Evolutionary conservation across 306 rosid species (phyloP).

Genomic region (Pachyrhizus erosus): DNA sequence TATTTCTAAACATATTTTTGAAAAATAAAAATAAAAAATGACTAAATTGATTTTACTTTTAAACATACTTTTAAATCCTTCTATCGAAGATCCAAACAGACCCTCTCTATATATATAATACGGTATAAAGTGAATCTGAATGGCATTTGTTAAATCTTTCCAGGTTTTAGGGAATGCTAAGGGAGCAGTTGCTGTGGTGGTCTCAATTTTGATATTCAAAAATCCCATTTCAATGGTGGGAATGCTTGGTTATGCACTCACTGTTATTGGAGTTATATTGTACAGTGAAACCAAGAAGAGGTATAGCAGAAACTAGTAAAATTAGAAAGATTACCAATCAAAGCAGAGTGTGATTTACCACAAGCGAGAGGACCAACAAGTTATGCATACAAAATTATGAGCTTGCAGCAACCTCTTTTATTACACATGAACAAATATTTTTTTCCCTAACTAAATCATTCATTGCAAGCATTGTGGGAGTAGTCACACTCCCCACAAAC

Average conservation of each 20-base stretch:
- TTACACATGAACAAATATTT: not conserved
- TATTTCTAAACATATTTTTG: no score
- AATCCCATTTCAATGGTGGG: constrained; percentile 56
- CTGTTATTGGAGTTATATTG: constrained; percentile 53
- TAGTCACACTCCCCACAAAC: not conserved
- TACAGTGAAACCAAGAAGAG: constrained; percentile 60
- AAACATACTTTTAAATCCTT: no score
- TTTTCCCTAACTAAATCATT: not conserved
- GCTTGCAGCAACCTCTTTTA: constrained; percentile 1
- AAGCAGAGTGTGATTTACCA: not conserved
- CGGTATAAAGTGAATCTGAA: constrained; percentile 17
- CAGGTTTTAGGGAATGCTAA: constrained; percentile 65
- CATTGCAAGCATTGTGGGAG: not conserved
- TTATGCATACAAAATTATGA: constrained; percentile 12
- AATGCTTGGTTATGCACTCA: constrained; percentile 57
- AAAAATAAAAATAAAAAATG: no score
- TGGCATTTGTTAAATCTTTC: not conserved
- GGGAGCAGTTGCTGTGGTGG: constrained; percentile 64
- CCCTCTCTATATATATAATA: no score
- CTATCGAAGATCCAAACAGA: no score
- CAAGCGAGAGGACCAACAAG: not conserved
- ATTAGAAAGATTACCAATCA: constrained; percentile 11
- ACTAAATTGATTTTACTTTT: no score
- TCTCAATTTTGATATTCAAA: constrained; percentile 58
- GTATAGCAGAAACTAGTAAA: constrained; percentile 22